phyloP scores from a whole-genome alignment of 352 stramenopile species.

The Phytophthora fragariaefolia region DNA sequence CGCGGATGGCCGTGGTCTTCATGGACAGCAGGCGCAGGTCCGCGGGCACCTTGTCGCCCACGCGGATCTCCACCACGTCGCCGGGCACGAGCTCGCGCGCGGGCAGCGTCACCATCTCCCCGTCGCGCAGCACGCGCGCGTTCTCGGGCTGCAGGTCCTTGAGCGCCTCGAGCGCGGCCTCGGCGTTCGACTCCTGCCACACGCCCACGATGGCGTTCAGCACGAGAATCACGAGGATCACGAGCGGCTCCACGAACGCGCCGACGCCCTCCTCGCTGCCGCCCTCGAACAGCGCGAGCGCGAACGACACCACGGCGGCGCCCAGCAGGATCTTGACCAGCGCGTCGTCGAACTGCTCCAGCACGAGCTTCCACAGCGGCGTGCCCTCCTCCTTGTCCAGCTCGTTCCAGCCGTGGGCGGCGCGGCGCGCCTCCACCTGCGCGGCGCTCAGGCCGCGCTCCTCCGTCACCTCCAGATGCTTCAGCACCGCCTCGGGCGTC shows the following conservation, averaged over 20 bases:
- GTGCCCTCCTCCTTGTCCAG: conserved; percentile 91
- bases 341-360: conserved; percentile 99
- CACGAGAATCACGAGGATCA: conserved; percentile 97
- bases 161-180: conserved; percentile 94
- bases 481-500: conserved; percentile 75
- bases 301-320: conserved; percentile 94
- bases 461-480: conserved; percentile 80
- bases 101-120: conserved; percentile 84
- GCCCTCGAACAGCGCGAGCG: conserved; percentile 94
- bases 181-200: conserved; percentile 95
- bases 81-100: conserved; percentile 95
- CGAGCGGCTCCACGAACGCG: conserved; percentile 96
- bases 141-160: conserved; percentile 96
- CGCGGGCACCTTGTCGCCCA: conserved; percentile 98
- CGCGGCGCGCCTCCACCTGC: conserved; percentile 65
- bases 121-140: conserved; percentile 88
- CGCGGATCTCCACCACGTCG: conserved; percentile 96
- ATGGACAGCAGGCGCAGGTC: conserved; percentile 96
- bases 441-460: conserved; percentile 54
- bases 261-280: conserved; percentile 83
- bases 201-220: conserved; percentile 97
- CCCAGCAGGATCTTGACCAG: conserved; percentile 98
- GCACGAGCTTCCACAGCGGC: conserved; percentile 94
- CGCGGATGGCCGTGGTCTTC: conserved; percentile 94
- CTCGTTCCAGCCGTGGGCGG: conserved; percentile 84